Conservation (phyloP, 352 stramenopile genomes). For the Phytophthora nicotianae region DNA sequence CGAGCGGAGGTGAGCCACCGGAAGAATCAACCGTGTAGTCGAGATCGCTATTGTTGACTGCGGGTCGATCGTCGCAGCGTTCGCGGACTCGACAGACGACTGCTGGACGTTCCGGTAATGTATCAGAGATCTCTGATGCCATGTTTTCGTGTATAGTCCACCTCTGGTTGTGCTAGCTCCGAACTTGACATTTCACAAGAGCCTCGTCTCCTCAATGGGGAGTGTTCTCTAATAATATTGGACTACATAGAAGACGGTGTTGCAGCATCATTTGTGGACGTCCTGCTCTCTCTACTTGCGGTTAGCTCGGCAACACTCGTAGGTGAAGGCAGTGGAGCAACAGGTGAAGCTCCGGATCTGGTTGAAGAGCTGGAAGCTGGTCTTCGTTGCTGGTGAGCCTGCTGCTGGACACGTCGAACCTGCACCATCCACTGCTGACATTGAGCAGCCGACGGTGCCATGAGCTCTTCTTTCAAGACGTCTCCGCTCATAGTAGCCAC, state of each 20-base stretch:
- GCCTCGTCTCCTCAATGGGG: constrained; percentile 11
- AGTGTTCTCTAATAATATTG: constrained; percentile 15
- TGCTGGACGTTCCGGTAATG: constrained; percentile 14
- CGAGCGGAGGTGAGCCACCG: constrained; percentile 5
- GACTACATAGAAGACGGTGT: constrained; percentile 4
- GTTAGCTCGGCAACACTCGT: constrained; percentile 6
- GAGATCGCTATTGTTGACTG: constrained; percentile 17
- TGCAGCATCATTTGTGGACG: background rate
- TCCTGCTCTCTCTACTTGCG: constrained; percentile 11
- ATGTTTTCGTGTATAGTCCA: constrained; percentile 5
- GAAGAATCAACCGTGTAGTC: constrained; percentile 33
- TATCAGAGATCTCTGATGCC: constrained; percentile 12
- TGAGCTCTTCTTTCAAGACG: constrained; percentile 59
- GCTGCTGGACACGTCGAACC: constrained; percentile 45
- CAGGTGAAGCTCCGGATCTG: constrained; percentile 19
- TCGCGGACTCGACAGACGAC: constrained; percentile 16
- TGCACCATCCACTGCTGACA: constrained; percentile 67
- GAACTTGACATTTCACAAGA: constrained; percentile 27
- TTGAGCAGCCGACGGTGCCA: constrained; percentile 68
- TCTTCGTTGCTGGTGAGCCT: constrained; percentile 38
- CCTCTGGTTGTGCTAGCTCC: constrained; percentile 18
- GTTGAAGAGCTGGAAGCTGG: constrained; percentile 17
- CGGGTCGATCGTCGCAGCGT: constrained; percentile 10
- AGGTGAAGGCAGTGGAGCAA: constrained; percentile 29
- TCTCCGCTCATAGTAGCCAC: constrained; percentile 18